phyloP scores from a whole-genome alignment of 2,329 filamentous ascomycete genomes.

The Daldinia eschscholtzii region DNA sequence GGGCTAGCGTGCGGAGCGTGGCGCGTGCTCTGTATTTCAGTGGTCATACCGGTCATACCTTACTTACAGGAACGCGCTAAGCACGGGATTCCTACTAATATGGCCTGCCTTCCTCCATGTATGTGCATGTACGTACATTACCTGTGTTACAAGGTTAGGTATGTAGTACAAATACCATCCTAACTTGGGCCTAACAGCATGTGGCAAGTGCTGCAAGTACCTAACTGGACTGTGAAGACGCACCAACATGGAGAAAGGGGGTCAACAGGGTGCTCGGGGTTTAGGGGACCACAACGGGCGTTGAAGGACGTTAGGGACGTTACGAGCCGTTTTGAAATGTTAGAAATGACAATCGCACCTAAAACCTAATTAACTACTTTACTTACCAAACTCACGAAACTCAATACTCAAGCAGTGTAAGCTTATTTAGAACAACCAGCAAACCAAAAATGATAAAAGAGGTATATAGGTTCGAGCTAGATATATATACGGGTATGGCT shows the following conservation, averaged over 20 bases:
- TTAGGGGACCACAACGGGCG: conserved; percentile 5
- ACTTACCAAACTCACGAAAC: background rate
- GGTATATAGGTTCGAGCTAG: too few relatives aligned
- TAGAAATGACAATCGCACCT: background rate
- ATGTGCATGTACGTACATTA: background rate
- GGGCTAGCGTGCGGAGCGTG: conserved; percentile 37
- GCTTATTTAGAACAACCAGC: background rate
- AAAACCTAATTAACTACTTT: background rate
- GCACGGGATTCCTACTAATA: conserved; percentile 16
- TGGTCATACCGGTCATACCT: conserved; percentile 17
- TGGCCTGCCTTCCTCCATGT: background rate
- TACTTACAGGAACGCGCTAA: conserved; percentile 17
- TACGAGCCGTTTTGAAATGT: background rate
- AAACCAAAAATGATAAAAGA: background rate
- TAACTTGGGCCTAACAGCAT: conserved; percentile 14
- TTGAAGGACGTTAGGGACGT: conserved; percentile 16
- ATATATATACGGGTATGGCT: conserved; percentile 2
- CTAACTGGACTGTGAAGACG: conserved; percentile 13
- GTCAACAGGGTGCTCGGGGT: conserved; percentile 26
- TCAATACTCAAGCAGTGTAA: background rate
- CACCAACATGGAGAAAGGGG: conserved; percentile 32
- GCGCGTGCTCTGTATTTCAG: conserved; percentile 25
- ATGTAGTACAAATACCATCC: background rate
- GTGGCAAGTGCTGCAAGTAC: conserved; percentile 9
- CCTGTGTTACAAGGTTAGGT: background rate